A percentile compares a stretch with the other conserved stretches of the same genome.
Evolutionary conservation across 2,329 filamentous ascomycete species (phyloP).

Genomic region (Endocalyx cinctus): DNA sequence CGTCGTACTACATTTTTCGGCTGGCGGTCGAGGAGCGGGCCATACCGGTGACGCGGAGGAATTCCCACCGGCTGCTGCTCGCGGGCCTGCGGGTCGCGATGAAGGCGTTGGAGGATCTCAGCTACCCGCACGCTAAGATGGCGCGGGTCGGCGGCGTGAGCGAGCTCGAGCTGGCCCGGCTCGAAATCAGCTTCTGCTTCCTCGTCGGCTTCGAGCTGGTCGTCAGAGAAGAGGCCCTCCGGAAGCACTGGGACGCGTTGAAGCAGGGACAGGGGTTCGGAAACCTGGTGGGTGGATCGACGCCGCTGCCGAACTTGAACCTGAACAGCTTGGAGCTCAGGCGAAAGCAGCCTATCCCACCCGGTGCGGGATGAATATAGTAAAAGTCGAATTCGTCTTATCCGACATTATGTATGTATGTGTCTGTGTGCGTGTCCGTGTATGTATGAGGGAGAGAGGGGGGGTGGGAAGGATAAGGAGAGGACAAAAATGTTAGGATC

Average conservation of each 20-base stretch:
- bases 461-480: too few species aligned
- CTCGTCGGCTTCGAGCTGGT: slow-evolving; percentile 78
- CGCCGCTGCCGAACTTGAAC: slow-evolving; percentile 15
- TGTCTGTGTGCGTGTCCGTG: too few species aligned
- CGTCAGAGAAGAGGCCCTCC: slow-evolving; percentile 55
- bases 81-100: slow-evolving; percentile 83
- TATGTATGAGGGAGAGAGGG: too few species aligned
- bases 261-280: slow-evolving; percentile 14
- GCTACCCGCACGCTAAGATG: slow-evolving; percentile 78
- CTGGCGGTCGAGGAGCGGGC: slow-evolving; percentile 72
- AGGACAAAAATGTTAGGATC: too few species aligned
- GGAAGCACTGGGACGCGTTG: slow-evolving; percentile 64
- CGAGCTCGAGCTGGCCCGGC: slow-evolving; percentile 70
- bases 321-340: too few species aligned
- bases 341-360: too few species aligned
- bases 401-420: too few species aligned
- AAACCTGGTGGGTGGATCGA: slow-evolving; percentile 2
- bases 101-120: slow-evolving; percentile 91
- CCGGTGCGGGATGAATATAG: too few species aligned
- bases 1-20: slow-evolving; percentile 80
- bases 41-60: slow-evolving; percentile 76
- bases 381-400: too few species aligned
- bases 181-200: slow-evolving; percentile 89
- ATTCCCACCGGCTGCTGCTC: slow-evolving; percentile 80
- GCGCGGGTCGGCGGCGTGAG: slow-evolving; percentile 85